Evolutionary conservation across 345 rosid species (phyloP).

Genomic region (Raphanus sativus): DNA sequence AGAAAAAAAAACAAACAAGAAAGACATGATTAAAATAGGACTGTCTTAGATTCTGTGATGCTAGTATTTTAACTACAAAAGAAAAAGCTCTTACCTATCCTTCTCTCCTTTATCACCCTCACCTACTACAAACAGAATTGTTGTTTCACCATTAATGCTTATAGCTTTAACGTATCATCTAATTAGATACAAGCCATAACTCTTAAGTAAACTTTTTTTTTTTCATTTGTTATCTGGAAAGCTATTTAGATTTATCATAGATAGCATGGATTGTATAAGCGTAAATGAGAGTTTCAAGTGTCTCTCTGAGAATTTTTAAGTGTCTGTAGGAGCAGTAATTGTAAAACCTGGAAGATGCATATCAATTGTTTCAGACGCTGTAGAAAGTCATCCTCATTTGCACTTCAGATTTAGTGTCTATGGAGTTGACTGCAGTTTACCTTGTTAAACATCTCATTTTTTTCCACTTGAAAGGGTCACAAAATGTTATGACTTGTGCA

Average conservation of each 20-base stretch:
- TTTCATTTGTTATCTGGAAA: not conserved
- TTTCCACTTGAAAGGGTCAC: not conserved
- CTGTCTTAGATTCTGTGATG: not conserved
- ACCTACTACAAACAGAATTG: not conserved
- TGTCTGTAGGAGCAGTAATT: not conserved
- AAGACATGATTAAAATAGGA: not conserved
- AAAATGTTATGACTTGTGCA: not conserved
- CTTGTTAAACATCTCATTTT: not conserved
- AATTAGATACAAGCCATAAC: not conserved
- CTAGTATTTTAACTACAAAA: not conserved
- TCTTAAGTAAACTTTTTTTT: not conserved
- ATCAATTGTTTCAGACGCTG: not conserved
- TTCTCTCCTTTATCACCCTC: not conserved
- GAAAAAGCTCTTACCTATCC: not conserved
- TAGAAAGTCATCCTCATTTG: not conserved
- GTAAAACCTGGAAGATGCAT: constrained; percentile 1
- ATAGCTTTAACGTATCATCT: not conserved
- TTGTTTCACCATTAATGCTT: not conserved
- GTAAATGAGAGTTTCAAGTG: not conserved
- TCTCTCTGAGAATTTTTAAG: not conserved
- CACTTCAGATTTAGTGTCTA: not conserved
- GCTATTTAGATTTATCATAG: not conserved
- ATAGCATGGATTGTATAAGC: not conserved
- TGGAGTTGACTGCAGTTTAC: not conserved
- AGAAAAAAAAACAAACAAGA: not conserved